A percentile compares a stretch with the other conserved stretches of the same genome.
Evolutionary conservation across 345 rosid species (phyloP).

Genomic region (Viola odorata): DNA sequence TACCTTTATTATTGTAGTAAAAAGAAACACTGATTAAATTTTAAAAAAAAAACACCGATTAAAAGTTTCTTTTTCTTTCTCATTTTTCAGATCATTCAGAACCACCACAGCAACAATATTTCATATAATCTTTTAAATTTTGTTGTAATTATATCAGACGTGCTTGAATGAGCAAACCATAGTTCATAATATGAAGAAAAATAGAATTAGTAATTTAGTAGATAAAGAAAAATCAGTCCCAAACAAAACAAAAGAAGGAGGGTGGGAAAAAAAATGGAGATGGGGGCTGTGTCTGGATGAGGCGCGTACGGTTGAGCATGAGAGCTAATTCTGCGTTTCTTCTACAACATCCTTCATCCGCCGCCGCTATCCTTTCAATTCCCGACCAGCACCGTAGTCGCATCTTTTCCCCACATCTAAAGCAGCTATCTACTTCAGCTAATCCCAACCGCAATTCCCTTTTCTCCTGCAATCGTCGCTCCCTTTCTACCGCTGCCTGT

Average conservation of each 20-base stretch:
- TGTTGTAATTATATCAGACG: too few species aligned
- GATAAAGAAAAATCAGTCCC: too few species aligned
- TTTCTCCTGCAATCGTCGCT: conserved; percentile 21
- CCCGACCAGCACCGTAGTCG: background rate
- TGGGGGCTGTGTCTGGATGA: conserved; percentile 38
- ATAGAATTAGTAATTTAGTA: too few species aligned
- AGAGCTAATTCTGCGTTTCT: conserved; percentile 15
- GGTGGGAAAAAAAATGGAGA: conserved; percentile 25
- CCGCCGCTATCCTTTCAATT: background rate
- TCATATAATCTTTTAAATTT: too few species aligned
- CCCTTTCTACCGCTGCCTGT: conserved; percentile 18
- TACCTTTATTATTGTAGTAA: too few species aligned
- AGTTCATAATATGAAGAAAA: too few species aligned
- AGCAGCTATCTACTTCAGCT: conserved; percentile 2
- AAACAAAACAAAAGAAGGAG: background rate
- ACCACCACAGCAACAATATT: too few species aligned
- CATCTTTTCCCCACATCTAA: conserved; percentile 11
- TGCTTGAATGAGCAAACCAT: too few species aligned
- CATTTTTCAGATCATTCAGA: too few species aligned
- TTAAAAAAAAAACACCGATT: too few species aligned
- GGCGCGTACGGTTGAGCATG: conserved; percentile 22
- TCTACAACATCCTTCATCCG: conserved; percentile 11
- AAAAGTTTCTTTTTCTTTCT: too few species aligned
- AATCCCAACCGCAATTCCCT: conserved; percentile 9
- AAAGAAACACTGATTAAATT: too few species aligned